Base-by-base conservation (phyloP, 2,329 filamentous ascomycete species). In the Hymenoscyphus occultus region DNA sequence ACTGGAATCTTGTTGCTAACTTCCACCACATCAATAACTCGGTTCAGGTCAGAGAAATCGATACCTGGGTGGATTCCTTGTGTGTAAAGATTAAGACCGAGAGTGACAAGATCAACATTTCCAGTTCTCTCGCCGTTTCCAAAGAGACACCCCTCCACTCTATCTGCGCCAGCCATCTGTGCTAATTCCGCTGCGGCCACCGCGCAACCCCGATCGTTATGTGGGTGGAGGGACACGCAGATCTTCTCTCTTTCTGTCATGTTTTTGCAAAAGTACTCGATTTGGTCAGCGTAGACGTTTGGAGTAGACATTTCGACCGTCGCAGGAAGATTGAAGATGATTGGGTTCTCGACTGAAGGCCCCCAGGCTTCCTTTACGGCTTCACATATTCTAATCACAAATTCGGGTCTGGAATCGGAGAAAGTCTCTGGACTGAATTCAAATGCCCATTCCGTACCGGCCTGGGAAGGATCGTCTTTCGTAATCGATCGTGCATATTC, bases 261-360 rank as follows among this genome's bases (percentile, higher is more conserved):
- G 76, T 94, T 84, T 61, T 83, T 86, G 81, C 92, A 96, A 79
- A 99, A 99, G 80, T 92, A 96, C 77, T 99, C 95, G 68, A 99
- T 91, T 80, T 96, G 90, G 75, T 99, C 95, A 60, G 95, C 95
- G 76, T 95, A 99, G 59, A 97, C 86, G 76, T 99, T 99, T 40
- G 93, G 93, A 0, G 95, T 97, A 0, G 92, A 81, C 88, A 97
- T 89, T 80, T 99, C 95, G 42, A 98, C 94, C 0, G 95, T 99
- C 1, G 95, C 94, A 0, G 95, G 94, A 61, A 99, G 84, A 80
- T 98, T 98, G 84, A 99, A 95, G 76, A 99, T 96, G 77, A 99
- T 92, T 59, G 90, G 91, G 72, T 87, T 89, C 77, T 92, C 86
- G 48, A 82, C 86, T 0, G 86, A 87, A 0, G 95, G 94, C 68